phyloP scores from a whole-genome alignment of 2,329 filamentous ascomycete species.

The Botryotinia calthae region DNA sequence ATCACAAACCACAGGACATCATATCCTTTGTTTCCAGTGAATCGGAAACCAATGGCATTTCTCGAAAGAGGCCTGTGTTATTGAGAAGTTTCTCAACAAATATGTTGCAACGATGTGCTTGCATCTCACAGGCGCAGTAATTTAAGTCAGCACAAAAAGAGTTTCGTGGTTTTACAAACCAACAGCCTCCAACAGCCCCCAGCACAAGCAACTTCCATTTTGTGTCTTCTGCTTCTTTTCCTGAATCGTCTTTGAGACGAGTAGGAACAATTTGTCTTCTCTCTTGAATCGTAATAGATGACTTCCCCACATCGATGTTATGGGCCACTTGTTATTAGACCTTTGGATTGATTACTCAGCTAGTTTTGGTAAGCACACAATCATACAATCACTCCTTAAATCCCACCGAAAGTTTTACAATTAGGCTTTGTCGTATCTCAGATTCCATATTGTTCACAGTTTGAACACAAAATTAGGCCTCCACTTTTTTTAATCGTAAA shows the following conservation, averaged over 20 bases:
- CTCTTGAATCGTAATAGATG: neutral
- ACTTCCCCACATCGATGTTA: neutral
- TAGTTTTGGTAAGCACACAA: neutral
- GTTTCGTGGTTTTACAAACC: neutral
- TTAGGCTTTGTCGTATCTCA: neutral
- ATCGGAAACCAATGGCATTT: neutral
- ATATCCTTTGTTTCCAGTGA: slow-evolving; percentile 7
- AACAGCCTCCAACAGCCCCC: slow-evolving; percentile 10
- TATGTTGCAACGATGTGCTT: neutral
- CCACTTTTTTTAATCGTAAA: neutral
- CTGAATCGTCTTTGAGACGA: neutral
- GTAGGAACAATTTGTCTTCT: neutral
- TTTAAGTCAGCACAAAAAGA: neutral
- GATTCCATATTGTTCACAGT: neutral
- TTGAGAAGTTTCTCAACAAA: neutral
- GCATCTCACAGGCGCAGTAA: slow-evolving; percentile 5
- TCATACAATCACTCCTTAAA: neutral
- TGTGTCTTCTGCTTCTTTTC: neutral
- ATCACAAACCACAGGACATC: neutral
- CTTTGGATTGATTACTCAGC: neutral
- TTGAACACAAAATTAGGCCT: neutral
- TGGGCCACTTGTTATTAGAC: neutral
- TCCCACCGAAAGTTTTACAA: neutral
- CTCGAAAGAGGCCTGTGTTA: neutral
- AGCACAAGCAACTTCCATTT: neutral